Conservation (phyloP, 257 asterid species). For the Salvia splendens region DNA sequence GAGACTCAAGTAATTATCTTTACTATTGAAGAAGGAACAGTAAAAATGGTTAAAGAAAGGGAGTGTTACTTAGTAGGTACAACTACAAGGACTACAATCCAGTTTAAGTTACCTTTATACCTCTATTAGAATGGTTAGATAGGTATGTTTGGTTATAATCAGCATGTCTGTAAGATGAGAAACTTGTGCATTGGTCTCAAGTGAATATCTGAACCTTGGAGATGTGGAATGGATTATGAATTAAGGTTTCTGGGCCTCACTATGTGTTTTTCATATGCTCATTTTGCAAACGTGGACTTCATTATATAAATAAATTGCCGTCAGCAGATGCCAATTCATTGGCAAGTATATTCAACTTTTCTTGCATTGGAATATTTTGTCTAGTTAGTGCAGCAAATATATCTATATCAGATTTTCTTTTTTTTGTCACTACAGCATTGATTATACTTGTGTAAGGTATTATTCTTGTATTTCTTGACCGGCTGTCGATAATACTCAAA, state of each 20-base stretch:
- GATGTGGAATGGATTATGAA: not conserved
- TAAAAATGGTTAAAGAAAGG: not conserved
- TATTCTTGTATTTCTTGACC: not conserved
- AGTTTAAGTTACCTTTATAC: not conserved
- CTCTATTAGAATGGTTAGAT: not conserved
- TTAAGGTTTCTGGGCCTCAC: not conserved
- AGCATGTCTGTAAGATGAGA: not conserved
- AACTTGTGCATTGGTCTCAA: not conserved
- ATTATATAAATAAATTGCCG: not conserved
- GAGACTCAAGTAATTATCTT: slow-evolving; percentile 4
- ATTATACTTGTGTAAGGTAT: not conserved
- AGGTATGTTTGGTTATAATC: not conserved
- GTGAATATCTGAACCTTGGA: not conserved
- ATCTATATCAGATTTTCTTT: not conserved
- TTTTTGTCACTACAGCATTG: not conserved
- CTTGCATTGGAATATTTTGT: not conserved
- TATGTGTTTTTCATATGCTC: not conserved
- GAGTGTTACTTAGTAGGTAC: not conserved
- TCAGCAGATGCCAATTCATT: not conserved
- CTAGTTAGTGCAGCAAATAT: not conserved
- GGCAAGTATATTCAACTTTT: not conserved
- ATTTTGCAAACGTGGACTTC: not conserved
- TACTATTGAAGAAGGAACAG: not conserved
- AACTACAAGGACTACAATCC: not conserved
- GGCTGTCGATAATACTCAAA: not conserved